These are phyloP conservation scores for Picea glauca DNA, from an alignment of 75 land plant species.

Conservation along the genomic window DNA sequence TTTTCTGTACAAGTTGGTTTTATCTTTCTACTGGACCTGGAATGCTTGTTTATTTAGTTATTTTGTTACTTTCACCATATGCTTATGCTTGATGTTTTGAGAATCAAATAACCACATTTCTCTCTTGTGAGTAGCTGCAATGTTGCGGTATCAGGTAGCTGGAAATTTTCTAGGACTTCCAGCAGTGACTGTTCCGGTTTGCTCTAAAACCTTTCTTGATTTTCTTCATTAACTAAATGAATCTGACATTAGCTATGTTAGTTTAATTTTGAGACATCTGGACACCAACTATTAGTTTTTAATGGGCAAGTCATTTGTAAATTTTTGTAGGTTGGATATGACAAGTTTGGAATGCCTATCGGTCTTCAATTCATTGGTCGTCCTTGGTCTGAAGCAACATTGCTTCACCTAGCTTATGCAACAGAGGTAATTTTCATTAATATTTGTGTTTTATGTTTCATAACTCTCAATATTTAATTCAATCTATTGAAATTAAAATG, in stretches of 20 bases:
- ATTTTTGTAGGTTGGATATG: conserved; percentile 71
- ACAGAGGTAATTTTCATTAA: conserved; percentile 50
- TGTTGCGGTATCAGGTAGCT: conserved; percentile 66
- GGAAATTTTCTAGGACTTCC: conserved; percentile 87
- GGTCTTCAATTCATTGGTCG: conserved; percentile 88
- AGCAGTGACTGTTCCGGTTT: conserved; percentile 72
- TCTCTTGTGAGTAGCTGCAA: conserved; percentile 53
- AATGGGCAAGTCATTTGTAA: not conserved
- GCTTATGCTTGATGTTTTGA: not conserved
- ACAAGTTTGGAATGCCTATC: conserved; percentile 77
- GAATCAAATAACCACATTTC: not conserved
- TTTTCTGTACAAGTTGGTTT: not conserved
- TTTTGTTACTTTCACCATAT: conserved; percentile 4
- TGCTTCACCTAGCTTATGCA: conserved; percentile 68
- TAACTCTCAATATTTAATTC: not conserved
- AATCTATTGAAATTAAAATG: not conserved
- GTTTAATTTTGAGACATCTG: not conserved
- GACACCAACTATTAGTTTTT: not conserved
- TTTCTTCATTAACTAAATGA: not conserved
- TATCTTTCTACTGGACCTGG: not conserved
- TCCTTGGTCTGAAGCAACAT: conserved; percentile 90
- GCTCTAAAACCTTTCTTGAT: not conserved
- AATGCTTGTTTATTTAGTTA: not conserved
- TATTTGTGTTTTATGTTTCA: not conserved
- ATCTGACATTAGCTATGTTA: not conserved